Evolutionary conservation across 441 rosid species (phyloP).

Genomic region (Codiaeum variegatum): DNA sequence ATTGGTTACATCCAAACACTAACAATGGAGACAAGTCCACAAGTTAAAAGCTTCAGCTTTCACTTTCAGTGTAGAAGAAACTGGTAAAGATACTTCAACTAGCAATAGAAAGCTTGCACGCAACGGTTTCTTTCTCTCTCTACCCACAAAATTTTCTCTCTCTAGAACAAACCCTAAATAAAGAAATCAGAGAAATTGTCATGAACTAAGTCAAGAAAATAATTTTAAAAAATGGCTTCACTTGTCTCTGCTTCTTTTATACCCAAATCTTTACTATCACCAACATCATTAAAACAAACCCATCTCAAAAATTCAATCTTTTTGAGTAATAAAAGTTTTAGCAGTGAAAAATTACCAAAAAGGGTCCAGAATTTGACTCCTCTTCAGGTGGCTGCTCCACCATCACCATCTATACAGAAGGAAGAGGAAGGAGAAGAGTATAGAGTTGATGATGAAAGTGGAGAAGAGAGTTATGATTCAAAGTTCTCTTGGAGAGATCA

Average conservation of each 20-base stretch:
- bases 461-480: conserved; percentile 39
- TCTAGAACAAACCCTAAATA: not conserved
- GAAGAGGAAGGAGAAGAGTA: conserved; percentile 5
- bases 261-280: conserved; percentile 15
- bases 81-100: not conserved
- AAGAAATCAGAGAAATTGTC: not conserved
- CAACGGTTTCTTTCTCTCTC: conserved; percentile 15
- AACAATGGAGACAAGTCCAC: not conserved
- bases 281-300: conserved; percentile 1
- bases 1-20: not conserved
- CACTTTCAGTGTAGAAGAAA: not conserved
- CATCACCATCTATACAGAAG: conserved; percentile 37
- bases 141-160: not conserved
- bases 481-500: conserved; percentile 84
- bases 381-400: conserved; percentile 53
- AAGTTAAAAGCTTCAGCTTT: not conserved
- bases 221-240: conserved; percentile 28
- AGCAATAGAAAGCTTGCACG: conserved; percentile 24
- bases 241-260: conserved; percentile 20
- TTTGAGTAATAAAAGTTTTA: conserved; percentile 10
- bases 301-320: not conserved
- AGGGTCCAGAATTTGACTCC: conserved; percentile 26
- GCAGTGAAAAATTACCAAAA: no score
- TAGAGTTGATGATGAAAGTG: conserved; percentile 23
- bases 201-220: not conserved